Conservation (phyloP, 2,329 filamentous ascomycete species). For the Nigrospora osmanthi region DNA sequence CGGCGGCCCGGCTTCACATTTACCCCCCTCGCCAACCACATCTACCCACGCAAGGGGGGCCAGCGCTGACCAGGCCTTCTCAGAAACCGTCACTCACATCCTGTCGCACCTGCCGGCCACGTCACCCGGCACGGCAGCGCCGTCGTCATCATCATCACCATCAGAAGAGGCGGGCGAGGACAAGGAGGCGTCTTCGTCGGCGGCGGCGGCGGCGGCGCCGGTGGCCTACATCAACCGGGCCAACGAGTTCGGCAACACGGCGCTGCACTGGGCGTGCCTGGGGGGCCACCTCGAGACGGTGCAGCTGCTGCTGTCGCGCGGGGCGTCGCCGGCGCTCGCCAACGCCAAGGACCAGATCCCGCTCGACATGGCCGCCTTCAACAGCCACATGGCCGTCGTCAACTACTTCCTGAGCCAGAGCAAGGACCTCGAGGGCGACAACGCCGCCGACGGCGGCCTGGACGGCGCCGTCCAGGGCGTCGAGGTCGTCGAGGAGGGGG, state of each 20-base stretch:
- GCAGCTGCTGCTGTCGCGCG: slow-evolving; percentile 66
- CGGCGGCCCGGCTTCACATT: slow-evolving; percentile 1
- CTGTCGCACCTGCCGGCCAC: slow-evolving; percentile 29
- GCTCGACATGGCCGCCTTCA: slow-evolving; percentile 65
- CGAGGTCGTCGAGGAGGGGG: slow-evolving; percentile 11
- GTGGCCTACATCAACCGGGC: slow-evolving; percentile 52
- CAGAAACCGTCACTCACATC: slow-evolving; percentile 37
- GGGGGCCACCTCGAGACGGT: slow-evolving; percentile 81
- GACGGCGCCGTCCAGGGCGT: slow-evolving; percentile 24
- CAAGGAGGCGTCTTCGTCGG: slow-evolving; percentile 2
- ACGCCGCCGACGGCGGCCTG: slow-evolving; percentile 34
- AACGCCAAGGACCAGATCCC: slow-evolving; percentile 82
- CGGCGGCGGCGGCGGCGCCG: not conserved
- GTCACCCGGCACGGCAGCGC: slow-evolving; percentile 6
- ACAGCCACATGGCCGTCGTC: slow-evolving; percentile 58
- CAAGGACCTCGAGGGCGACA: slow-evolving; percentile 37
- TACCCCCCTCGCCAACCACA: not conserved
- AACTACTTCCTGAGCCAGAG: slow-evolving; percentile 49
- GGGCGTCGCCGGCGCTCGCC: slow-evolving; percentile 68
- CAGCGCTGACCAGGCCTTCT: not conserved
- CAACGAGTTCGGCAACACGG: slow-evolving; percentile 82
- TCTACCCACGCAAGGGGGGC: not conserved
- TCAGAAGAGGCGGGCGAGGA: slow-evolving; percentile 29
- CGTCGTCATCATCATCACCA: too few species aligned
- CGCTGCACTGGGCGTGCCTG: slow-evolving; percentile 87